Evolutionary conservation across 257 asterid genomes (phyloP).

Genomic region (Solanum ossicruentum): DNA sequence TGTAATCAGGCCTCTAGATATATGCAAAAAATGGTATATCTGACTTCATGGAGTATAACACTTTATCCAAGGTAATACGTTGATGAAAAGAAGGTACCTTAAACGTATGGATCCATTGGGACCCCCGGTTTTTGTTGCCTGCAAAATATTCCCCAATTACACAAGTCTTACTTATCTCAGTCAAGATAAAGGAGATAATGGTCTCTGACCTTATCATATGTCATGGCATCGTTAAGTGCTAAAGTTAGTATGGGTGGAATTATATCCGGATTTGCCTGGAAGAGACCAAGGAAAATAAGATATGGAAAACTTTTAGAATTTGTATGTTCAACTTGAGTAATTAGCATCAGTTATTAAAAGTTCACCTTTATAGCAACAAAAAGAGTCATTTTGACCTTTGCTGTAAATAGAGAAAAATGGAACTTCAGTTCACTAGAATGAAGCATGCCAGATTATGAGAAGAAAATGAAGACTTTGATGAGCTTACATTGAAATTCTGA

Average conservation of each 20-base stretch:
- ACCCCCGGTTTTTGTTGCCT: slow-evolving; percentile 96
- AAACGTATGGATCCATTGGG: slow-evolving; percentile 92
- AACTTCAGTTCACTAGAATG: slow-evolving; percentile 1
- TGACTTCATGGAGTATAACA: background rate
- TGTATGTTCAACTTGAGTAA: background rate
- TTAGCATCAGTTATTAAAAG: background rate
- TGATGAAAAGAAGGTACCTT: slow-evolving; percentile 35
- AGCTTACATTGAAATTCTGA: slow-evolving; percentile 77
- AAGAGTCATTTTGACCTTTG: slow-evolving; percentile 50
- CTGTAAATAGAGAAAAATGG: slow-evolving; percentile 21
- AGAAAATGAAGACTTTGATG: background rate
- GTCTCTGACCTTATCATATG: slow-evolving; percentile 82
- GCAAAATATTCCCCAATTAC: slow-evolving; percentile 20
- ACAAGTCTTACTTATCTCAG: slow-evolving; percentile 10
- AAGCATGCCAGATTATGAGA: background rate
- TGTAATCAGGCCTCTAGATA: background rate
- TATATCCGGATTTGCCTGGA: slow-evolving; percentile 62
- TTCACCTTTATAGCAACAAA: slow-evolving; percentile 47
- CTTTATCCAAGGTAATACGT: background rate
- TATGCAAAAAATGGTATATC: background rate
- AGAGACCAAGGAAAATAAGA: slow-evolving; percentile 1
- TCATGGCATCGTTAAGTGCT: slow-evolving; percentile 78
- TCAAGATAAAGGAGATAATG: background rate
- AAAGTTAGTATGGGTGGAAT: slow-evolving; percentile 62
- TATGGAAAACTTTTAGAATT: background rate